Percentiles rank a stretch among this genome's conserved stretches.
Evolutionary conservation across 768 basidiomycete species (phyloP).

Genomic region (Cyclocybe aegerita): DNA sequence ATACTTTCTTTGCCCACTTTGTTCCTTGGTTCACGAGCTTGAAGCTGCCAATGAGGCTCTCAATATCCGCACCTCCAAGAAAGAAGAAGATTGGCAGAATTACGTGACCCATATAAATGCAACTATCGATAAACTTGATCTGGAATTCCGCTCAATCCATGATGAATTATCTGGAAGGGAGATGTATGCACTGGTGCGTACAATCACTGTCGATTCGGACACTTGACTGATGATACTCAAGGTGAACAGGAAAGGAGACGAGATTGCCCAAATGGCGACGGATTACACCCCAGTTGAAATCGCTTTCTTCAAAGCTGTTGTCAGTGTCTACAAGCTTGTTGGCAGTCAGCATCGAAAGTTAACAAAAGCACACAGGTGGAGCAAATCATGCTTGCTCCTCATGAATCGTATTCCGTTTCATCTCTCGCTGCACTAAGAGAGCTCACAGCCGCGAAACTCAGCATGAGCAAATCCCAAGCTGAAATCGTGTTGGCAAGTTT

Average conservation of each 20-base stretch:
- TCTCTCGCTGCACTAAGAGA: slow-evolving; percentile 78
- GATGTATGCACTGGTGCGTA: slow-evolving; percentile 68
- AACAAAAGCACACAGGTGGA: slow-evolving; percentile 59
- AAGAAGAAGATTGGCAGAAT: slow-evolving; percentile 51
- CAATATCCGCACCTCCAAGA: slow-evolving; percentile 40
- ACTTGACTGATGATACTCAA: slow-evolving; percentile 24
- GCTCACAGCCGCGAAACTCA: slow-evolving; percentile 56
- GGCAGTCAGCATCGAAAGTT: background rate
- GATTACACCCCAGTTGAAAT: slow-evolving; percentile 81
- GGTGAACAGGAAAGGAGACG: slow-evolving; percentile 82
- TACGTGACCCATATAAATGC: slow-evolving; percentile 63
- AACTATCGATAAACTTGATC: slow-evolving; percentile 64
- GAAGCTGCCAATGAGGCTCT: slow-evolving; percentile 55
- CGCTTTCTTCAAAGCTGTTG: slow-evolving; percentile 80
- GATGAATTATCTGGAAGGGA: slow-evolving; percentile 67
- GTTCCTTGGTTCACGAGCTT: slow-evolving; percentile 7
- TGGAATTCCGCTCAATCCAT: slow-evolving; percentile 63
- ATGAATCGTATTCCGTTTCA: slow-evolving; percentile 72
- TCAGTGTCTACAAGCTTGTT: slow-evolving; percentile 32
- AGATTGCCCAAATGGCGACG: slow-evolving; percentile 81
- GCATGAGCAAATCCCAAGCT: slow-evolving; percentile 74
- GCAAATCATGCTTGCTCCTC: slow-evolving; percentile 81
- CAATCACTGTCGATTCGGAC: background rate
- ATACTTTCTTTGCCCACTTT: slow-evolving; percentile 1
- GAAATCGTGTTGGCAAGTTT: slow-evolving; percentile 75